Base-by-base conservation (phyloP, 179 eudicot genomes). In the Monotropa hypopitys region DNA sequence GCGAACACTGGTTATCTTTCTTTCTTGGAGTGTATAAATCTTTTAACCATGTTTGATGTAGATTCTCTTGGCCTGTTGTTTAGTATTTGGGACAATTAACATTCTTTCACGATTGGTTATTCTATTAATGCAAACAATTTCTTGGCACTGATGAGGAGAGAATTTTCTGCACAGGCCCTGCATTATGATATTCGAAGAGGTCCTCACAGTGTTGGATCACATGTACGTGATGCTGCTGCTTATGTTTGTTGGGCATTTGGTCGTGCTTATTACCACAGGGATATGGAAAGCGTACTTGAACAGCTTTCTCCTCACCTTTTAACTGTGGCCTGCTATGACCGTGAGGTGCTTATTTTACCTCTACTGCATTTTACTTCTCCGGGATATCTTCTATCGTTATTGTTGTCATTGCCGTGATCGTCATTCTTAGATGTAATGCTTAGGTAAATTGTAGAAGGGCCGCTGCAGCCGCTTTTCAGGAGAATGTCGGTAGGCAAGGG, bases 201-300 rank as follows among this genome's bases (percentile, higher is more conserved):
- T 80, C 98, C 98, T 61, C 98, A 93, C 80, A 95, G 99, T 86
- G 92, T 95, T 74, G 99, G 99, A 46, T 96, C 99, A 18, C 99
- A 95, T 81, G 97, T 95, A 35, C 98, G 98, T 82, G 99, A 95
- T 89, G 99, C 99, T 77, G 99, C 99, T 75, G 98, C 99, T 72
- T 95, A 95, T 91, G 99, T 95, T 83, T 95, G 99, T 80, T 95
- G 99, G 99, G 99, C 99, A 72, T 95, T 95, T 85, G 98, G 99
- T 66, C 97, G 99, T 80, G 97, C 99, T 79, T 95, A 95, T 85
- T 86, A 76, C 81, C 91, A 91, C 77, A 73, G 81, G 16, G 98
- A 95, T 84, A 95, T 95, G 98, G 84, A 85, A 80, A 83, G 86
- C 76, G 82, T 93, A 80, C 84, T 95, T 80, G 88, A 89, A 76